Base-by-base conservation (phyloP, 106 monocot genomes). In the Gastrodia elata region DNA sequence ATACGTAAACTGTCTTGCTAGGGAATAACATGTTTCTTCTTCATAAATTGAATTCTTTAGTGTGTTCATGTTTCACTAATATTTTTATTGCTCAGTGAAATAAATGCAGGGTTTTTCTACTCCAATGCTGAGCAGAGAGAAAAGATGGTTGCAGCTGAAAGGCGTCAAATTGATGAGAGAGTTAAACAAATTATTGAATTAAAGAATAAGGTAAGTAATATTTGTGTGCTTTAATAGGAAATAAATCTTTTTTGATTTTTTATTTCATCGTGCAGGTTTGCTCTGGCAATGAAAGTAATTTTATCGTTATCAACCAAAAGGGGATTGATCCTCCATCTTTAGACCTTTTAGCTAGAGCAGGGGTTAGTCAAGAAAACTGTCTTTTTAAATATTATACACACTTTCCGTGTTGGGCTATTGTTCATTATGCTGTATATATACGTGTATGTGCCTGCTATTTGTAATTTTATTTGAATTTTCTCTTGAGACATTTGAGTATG, bases 41-140 rank as follows among this genome's bases (percentile, higher is more conserved):
- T 24, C 61, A 30, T 11, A 13, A 2, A 14, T 32, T 32, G 27
- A 30, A 6, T 27, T 33, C 30, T 61, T 61, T 32, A 32, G 13
- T 61, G 32, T 43, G 14, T 65, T 36, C 46, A 49, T 68, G 39
- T 65, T 2, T 10, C 22, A 68, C 73, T 87, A 44, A 78, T 41
- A 27, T 36, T 30, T 74, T 32, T 32, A 64, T 65, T 73, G 69
- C 41, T 70, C 86, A 97, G 96, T 88, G 96, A 97, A 83, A 71
- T 97, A 84, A 97, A 97, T 92, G 92, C 96, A 70, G 96, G 96
- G 6, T 97, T 97, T 80, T 97, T 97, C 82, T 97, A 97, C 82
- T 97, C 96, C 0, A 97, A 83, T 71, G 96, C 96, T 26, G 96
- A 97, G 46, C 92, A 97, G 73, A 90, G 96, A 77, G 96, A 97